Evolutionary conservation across 306 rosid species (phyloP), one percentile per base, ranked within the genome.

Genomic region (Vigna unguiculata): DNA sequence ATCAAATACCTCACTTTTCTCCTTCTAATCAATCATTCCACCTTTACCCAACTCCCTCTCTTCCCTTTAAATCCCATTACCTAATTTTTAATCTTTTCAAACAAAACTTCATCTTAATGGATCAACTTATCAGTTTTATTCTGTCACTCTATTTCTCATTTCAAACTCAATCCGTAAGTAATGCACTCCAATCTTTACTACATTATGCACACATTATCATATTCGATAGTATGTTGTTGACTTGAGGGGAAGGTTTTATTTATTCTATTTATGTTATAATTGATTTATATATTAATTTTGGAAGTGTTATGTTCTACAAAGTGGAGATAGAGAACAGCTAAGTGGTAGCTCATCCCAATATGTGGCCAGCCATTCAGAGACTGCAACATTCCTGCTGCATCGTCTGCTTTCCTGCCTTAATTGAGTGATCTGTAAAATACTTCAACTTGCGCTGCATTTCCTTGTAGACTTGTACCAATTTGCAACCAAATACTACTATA

Each of bases 331-430:
- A 78, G 34, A 81, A 65, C 86, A 79, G 82, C 85, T 65, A 66
- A 30, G 74, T 12, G 14, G 81, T 79, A 81, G 76, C 88, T 62
- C 85, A 78, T 85, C 61, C 81, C 83, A 78, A 75, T 60, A 57
- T 69, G 76, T 81, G 14, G 75, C 81, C 88, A 73, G 81, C 81
- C 85, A 66, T 80, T 73, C 47, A 76, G 72, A 55, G 55, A 46
- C 71, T 74, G 78, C 71, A 73, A 58, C 70, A 55, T 65, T 64
- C 72, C 49, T 49, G 67, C 66, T 38, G 46, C 52, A 54, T 64
- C 32, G 36, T 68, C 45, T 24, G 78, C 70, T 57, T 59, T 65
- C 46, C 9, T 71, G 67, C 47, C 66, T 76, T 53, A 62, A 5
- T 63, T 63, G 38, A 72, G 71, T 63, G 47, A 21, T 36, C 2